Base-by-base conservation (phyloP, 2,329 filamentous ascomycete genomes). In the Blumeria graminis region DNA sequence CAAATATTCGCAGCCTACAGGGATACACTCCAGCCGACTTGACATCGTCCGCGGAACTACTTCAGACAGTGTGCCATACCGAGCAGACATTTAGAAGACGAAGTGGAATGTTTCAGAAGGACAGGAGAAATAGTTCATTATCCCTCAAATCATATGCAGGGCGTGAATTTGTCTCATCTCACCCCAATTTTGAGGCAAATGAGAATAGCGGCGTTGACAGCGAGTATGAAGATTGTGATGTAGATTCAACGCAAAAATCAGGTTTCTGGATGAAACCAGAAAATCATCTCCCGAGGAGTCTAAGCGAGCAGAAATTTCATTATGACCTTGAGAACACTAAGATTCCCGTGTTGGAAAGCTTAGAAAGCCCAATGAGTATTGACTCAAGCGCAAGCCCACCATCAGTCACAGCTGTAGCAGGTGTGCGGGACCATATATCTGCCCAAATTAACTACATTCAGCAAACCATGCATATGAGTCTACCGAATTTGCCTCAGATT, bases 361-460 rank as follows among this genome's bases (percentile, higher is more conserved):
- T 62, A 18, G 54, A 57, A 22, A 6, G 38, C 38, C 38, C n/a
- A 41, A 3, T 16, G 36, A 28, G 4, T 28, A 28, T 28, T 28
- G 22, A 28, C 22, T 63, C 39, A 58, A 16, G 11, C 3, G 60
- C 51, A 54, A 64, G 62, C 9, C 58, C 61, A 41, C 73, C 74
- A 16, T 77, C 79, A 1, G 73, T 76, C 3, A 76, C 79, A 4
- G 76, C 82, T 51, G 76, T 86, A 63, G 73, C 79, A 53, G 83
- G 82, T 13, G 76, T 86, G 69, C 80, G 82, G 63, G 83, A 88
- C 56, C 83, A 89, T 57, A 69, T 90, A 18, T 74, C 81, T 32
- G 75, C 81, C 16, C 84, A 88, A 64, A 74, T 89, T 52, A 81
- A 89, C 57, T 81, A 88, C 58, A 75, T 89, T 63, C 86, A 88